Base-by-base conservation (phyloP, 2,329 filamentous ascomycete species). In the Sclerotinia glacialis region DNA sequence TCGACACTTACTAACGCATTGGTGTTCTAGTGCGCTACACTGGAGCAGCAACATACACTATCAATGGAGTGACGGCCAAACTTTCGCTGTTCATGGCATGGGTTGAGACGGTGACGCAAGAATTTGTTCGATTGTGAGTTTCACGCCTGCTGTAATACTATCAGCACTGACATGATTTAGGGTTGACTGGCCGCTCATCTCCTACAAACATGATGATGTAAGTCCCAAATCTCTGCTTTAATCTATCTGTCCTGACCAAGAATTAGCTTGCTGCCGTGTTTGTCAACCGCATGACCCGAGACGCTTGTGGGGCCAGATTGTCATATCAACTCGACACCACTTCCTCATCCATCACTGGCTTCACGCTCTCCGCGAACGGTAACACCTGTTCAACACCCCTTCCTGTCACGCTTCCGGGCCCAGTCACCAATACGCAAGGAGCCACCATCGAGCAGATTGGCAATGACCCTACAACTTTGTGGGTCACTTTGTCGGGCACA, bases 171-270 rank as follows among this genome's bases (percentile, higher is more conserved):
- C 40, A 18, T 3, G 9, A 14, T 42, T 46, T 44, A 70, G 47
- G 70, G 68, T 73, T n/a, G 69, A 71, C 74, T 86, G 84, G 84
- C 83, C 84, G 1, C 71, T 87, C 40, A 77, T 82, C 34, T 82
- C 82, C 2, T 75, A 83, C 66, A 86, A 83, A 68, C 85, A 86
- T 66, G 81, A 85, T 68, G 82, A 86, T 71, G 78, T 83, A 71
- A 83, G 81, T 14, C n/a, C 21, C 16, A 23, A 12, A 16, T 7
- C 28, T 31, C 7, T 12, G 42, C 6, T 50, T 50, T 54, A 49
- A 31, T 31, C 23, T 55, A 47, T 44, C 18, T 40, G 40, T 26
- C 42, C 68, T 70, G 68, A 72, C 47, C 31, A 9, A 12, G 34
- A 2, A 34, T 28, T 34, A 65, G 64, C 54, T 65, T 40, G 55